Evolutionary conservation across 2,329 filamentous ascomycete genomes (phyloP), one percentile per base, ranked within the genome.

Genomic region (Stagonosporopsis chrysanthemi): DNA sequence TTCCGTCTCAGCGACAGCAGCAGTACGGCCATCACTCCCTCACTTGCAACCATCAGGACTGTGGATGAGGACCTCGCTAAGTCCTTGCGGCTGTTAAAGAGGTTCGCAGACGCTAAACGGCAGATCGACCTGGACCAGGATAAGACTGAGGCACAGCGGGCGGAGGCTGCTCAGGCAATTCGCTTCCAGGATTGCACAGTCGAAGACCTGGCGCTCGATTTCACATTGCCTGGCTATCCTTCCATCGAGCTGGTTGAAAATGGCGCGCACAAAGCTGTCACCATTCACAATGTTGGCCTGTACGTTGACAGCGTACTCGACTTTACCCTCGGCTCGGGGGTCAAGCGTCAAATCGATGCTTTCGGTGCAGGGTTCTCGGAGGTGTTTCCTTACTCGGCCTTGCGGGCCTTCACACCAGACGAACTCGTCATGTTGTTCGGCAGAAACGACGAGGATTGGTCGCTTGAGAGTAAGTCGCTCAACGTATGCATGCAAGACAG

Each of bases 341-440:
- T 99, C 11, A 90, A 89, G 64, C 86, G 86, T 46, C 96, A 99
- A 73, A 88, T 97, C 1, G 91, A 97, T 69, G 91, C 94, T 4
- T 99, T 99, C 84, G 88, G 91, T 54, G 79, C 84, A 15, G 95
- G 95, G 0, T 99, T 99, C 75, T 96, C 93, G 0, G 90, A 96
- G 65, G 96, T 99, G 0, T 99, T 99, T 81, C 92, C 94, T 0
- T 99, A 97, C 78, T 90, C 91, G 4, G 92, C 96, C 7, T 80
- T 99, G 44, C 91, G 89, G 64, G 92, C 95, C 0, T 99, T 99
- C 72, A 99, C 95, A 0, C 93, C 96, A 0, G 92, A 92, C 67
- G 96, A 99, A 76, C 83, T 99, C 28, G 94, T 97, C 38, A 94
- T 93, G 81, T 84, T 99, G 24, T 99, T 98, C 79, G 95, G 95